Base-by-base conservation (phyloP, 495 filamentous ascomycete genomes). In the Amphirosellinia nigrospora region DNA sequence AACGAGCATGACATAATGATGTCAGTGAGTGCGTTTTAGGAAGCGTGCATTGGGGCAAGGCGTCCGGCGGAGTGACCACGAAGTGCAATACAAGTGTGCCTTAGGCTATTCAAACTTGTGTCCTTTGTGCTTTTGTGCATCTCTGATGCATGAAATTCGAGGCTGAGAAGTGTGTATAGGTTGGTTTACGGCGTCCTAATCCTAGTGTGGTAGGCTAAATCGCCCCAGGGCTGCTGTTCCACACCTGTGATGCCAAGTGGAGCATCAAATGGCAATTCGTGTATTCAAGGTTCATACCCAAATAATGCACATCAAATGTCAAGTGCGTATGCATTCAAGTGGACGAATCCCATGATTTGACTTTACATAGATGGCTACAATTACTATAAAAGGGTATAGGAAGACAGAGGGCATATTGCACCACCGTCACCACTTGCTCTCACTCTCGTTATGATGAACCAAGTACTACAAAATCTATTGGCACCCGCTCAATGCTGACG, bases 31-130 rank as follows among this genome's bases (percentile, higher is more conserved):
- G 56, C 43, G 56, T 69, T 69, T 50, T 19, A 21, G 56, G 50
- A 66, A 69, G 32, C 30, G 58, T 53, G 45, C 45, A 69, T 69
- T 62, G 23, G 43, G 13, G 48, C 21, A 62, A 62, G 66, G 66
- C 56, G 66, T 68, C 45, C 41, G 56, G 58, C 9, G 56, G 58
- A 38, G 50, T 41, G 58, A 16, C 21, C 45, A 48, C 23, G 11
- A 30, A 26, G 62, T 28, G 55, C 21, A 23, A 15, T 23, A 39
- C n/a, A 34, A 45, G 41, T 53, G 26, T 50, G 55, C 45, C 32
- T 58, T 60, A 53, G 56, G 62, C 28, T 52, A 39, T 39, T 39
- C 4, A 34, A 16, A 62, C 23, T 3, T 53, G 30, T 45, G 50
- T 50, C 7, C 55, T 39, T 39, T 4, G 32, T 50, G 53, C 61